These are phyloP conservation scores for Cytauxzoon felis DNA, from an alignment of 169 alveolate genomes.

Conservation along the genomic window DNA sequence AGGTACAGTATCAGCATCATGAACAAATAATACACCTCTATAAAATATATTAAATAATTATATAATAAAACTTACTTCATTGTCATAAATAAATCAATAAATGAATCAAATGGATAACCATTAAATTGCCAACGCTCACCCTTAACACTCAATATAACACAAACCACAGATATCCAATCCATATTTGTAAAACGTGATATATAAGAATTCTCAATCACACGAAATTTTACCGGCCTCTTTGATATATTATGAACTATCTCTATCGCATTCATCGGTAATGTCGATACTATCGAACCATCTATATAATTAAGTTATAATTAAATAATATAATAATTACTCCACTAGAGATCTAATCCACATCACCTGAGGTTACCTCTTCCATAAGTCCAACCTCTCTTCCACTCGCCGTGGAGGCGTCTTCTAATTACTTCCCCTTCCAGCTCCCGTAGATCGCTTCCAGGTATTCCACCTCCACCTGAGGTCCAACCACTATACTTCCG, in stretches of 20 bases:
- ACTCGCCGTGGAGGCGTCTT: no score
- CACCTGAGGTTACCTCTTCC: no score
- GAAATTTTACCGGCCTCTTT: slow-evolving; percentile 62
- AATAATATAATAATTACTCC: background rate
- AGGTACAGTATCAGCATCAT: slow-evolving; percentile 58
- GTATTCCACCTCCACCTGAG: no score
- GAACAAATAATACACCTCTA: slow-evolving; percentile 51
- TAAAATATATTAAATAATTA: background rate
- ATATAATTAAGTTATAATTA: slow-evolving; percentile 24
- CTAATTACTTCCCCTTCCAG: no score
- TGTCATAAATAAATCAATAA: slow-evolving; percentile 65
- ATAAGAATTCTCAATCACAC: slow-evolving; percentile 68
- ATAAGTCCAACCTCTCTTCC: no score
- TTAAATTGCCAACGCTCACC: slow-evolving; percentile 66
- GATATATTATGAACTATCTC: slow-evolving; percentile 66
- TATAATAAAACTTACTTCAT: slow-evolving; percentile 41
- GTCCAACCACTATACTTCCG: no score
- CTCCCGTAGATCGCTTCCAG: no score
- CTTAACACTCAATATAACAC: slow-evolving; percentile 67
- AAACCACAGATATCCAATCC: slow-evolving; percentile 76
- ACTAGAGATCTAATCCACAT: background rate
- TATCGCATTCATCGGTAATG: slow-evolving; percentile 61
- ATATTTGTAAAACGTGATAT: slow-evolving; percentile 56
- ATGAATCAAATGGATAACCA: slow-evolving; percentile 67
- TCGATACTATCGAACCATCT: slow-evolving; percentile 22